Conservation (phyloP, 805 yeast genomes). For the Dipodascopsis tothii region DNA sequence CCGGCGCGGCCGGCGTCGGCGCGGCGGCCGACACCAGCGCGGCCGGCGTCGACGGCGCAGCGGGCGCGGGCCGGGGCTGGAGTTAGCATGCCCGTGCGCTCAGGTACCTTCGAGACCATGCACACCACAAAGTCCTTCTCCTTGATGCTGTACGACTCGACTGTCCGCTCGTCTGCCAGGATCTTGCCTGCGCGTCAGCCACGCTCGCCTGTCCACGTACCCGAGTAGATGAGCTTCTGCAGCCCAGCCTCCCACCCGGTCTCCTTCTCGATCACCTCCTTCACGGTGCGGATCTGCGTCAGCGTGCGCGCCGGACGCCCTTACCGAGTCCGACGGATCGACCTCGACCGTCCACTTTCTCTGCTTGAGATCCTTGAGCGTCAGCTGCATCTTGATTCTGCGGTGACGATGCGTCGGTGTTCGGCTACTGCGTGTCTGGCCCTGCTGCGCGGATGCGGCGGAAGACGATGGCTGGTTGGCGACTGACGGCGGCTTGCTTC, state of each 20-base stretch:
- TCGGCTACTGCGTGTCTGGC: too few relatives aligned
- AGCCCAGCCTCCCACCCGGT: slow-evolving; percentile 64
- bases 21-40: slow-evolving; percentile 8
- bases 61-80: too few relatives aligned
- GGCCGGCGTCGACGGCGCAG: slow-evolving; percentile 21
- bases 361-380: slow-evolving; percentile 88
- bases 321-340: slow-evolving; percentile 59
- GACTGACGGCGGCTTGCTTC: too few relatives aligned
- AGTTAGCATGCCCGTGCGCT: too few relatives aligned
- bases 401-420: neutral
- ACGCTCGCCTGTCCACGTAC: slow-evolving; percentile 30
- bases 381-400: slow-evolving; percentile 52
- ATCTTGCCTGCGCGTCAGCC: slow-evolving; percentile 49
- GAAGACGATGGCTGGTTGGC: too few relatives aligned
- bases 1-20: slow-evolving; percentile 8
- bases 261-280: slow-evolving; percentile 60
- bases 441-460: too few relatives aligned
- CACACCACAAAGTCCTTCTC: slow-evolving; percentile 81
- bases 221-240: slow-evolving; percentile 86
- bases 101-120: slow-evolving; percentile 59
- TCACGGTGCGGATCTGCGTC: slow-evolving; percentile 34
- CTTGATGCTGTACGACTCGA: slow-evolving; percentile 66
- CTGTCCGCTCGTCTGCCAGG: slow-evolving; percentile 70
- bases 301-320: slow-evolving; percentile 24
- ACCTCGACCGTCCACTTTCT: slow-evolving; percentile 75